phyloP scores from a whole-genome alignment of 805 yeast species.

The Lachancea quebecensis region DNA sequence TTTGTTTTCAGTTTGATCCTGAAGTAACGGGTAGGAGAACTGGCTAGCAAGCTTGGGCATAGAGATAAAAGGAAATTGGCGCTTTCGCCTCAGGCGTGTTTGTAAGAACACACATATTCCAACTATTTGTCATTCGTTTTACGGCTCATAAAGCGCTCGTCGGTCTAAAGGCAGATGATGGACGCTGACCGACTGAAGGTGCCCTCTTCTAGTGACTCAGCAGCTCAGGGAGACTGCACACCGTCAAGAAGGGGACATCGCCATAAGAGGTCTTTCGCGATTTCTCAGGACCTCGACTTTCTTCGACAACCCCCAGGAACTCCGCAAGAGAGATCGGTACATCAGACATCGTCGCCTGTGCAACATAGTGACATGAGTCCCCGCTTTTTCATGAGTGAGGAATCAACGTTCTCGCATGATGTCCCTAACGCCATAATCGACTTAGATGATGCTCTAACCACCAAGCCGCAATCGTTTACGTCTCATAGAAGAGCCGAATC shows the following conservation, averaged over 20 bases:
- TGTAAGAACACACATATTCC: not conserved
- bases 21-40: too few species aligned
- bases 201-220: not conserved
- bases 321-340: constrained; percentile 1
- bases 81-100: not conserved
- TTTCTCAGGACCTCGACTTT: constrained; percentile 76
- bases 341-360: constrained; percentile 3
- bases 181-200: constrained; percentile 5
- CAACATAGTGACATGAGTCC: constrained; percentile 17
- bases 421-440: constrained; percentile 53
- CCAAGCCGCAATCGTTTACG: constrained; percentile 28
- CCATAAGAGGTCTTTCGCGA: constrained; percentile 81
- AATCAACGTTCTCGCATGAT: constrained; percentile 27
- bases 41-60: too few species aligned
- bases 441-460: constrained; percentile 44
- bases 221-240: constrained; percentile 10
- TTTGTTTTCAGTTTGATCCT: too few species aligned
- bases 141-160: not conserved
- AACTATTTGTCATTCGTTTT: constrained; percentile 5
- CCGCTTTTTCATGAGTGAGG: constrained; percentile 29
- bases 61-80: too few species aligned
- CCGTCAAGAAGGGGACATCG: constrained; percentile 53
- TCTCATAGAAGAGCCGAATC: constrained; percentile 49
- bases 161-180: not conserved
- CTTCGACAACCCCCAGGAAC: constrained; percentile 20